phyloP scores from a whole-genome alignment of 306 rosid genomes.

The Glycine latifolia region DNA sequence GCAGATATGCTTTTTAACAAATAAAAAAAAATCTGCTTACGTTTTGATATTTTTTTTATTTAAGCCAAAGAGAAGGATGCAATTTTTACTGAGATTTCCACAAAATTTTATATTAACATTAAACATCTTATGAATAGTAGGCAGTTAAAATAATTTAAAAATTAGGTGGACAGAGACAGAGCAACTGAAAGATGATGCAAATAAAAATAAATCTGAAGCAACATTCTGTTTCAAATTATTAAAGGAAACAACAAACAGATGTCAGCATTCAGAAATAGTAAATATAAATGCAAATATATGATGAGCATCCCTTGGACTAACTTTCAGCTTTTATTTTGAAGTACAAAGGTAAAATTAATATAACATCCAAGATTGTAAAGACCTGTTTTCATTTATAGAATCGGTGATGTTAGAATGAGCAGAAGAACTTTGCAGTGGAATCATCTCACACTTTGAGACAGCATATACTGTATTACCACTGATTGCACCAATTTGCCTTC shows the following conservation, averaged over 20 bases:
- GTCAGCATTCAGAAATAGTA: slow-evolving; percentile 31
- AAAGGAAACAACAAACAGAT: slow-evolving; percentile 21
- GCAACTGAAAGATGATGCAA: slow-evolving; percentile 17
- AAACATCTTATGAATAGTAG: slow-evolving; percentile 2
- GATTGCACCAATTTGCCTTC: slow-evolving; percentile 85
- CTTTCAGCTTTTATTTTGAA: slow-evolving; percentile 53
- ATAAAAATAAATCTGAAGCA: slow-evolving; percentile 35
- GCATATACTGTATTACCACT: slow-evolving; percentile 85
- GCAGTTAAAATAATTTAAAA: slow-evolving; percentile 11
- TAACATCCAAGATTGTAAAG: slow-evolving; percentile 64
- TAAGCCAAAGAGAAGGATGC: slow-evolving; percentile 25
- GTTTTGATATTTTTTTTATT: background rate
- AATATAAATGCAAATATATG: slow-evolving; percentile 9
- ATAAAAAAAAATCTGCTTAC: background rate
- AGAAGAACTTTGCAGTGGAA: slow-evolving; percentile 73
- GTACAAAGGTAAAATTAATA: slow-evolving; percentile 46
- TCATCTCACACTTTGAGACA: slow-evolving; percentile 78
- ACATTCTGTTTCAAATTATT: slow-evolving; percentile 13
- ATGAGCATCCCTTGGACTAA: slow-evolving; percentile 19
- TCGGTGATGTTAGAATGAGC: slow-evolving; percentile 60
- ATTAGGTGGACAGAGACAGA: background rate
- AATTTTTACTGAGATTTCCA: background rate
- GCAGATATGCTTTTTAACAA: background rate
- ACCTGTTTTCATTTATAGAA: slow-evolving; percentile 88
- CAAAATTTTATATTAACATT: background rate